phyloP scores from a whole-genome alignment of 148 eudicot species.

The Bassia scoparia region DNA sequence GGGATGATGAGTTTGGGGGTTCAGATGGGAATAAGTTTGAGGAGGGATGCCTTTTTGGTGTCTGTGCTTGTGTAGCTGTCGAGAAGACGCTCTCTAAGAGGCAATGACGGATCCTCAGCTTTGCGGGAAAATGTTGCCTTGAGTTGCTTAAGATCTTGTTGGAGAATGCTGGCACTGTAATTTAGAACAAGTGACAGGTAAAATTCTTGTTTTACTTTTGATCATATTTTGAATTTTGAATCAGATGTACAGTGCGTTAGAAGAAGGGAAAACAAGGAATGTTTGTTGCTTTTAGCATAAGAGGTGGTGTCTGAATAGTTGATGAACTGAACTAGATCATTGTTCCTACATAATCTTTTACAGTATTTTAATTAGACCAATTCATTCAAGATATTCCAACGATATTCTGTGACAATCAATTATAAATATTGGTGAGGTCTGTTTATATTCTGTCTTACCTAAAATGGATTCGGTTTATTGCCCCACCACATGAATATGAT shows the following conservation, averaged over 20 bases:
- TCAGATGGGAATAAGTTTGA: slow-evolving; percentile 93
- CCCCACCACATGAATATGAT: background rate
- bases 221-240: background rate
- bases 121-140: slow-evolving; percentile 92
- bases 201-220: background rate
- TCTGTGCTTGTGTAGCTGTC: slow-evolving; percentile 94
- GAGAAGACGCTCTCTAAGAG: slow-evolving; percentile 97
- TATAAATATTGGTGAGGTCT: background rate
- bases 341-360: background rate
- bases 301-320: background rate
- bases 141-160: slow-evolving; percentile 97
- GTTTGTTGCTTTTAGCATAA: background rate
- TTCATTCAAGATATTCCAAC: too few species aligned
- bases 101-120: slow-evolving; percentile 74
- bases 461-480: background rate
- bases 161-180: slow-evolving; percentile 95
- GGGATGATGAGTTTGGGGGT: slow-evolving; percentile 92
- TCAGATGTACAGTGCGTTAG: background rate
- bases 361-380: background rate
- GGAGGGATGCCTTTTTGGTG: slow-evolving; percentile 94
- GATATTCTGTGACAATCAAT: too few species aligned
- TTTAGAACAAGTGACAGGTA: slow-evolving; percentile 99
- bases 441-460: background rate
- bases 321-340: background rate
- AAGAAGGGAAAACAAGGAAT: too few species aligned